phyloP scores from a whole-genome alignment of 2,329 filamentous ascomycete genomes.

The Dichotomopilus funicola region DNA sequence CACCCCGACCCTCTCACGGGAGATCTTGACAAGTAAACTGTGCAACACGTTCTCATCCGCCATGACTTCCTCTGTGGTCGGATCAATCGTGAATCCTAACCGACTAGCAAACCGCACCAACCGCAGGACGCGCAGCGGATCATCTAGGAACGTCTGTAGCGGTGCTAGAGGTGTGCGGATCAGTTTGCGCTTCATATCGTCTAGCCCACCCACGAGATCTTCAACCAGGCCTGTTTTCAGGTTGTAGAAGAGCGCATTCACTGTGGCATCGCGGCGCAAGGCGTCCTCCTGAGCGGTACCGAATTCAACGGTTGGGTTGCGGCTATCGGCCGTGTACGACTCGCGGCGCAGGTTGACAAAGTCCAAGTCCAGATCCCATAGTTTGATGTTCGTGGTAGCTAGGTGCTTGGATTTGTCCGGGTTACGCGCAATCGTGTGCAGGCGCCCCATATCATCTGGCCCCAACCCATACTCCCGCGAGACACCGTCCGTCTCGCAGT shows the following conservation, averaged over 20 bases:
- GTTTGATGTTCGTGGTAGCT: conserved; percentile 79
- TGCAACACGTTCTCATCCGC: conserved; percentile 67
- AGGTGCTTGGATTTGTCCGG: conserved; percentile 96
- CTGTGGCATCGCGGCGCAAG: conserved; percentile 78
- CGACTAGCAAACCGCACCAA: conserved; percentile 87
- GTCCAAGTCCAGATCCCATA: conserved; percentile 84
- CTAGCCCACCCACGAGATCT: conserved; percentile 74
- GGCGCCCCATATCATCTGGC: conserved; percentile 57
- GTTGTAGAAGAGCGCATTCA: conserved; percentile 96
- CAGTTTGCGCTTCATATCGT: conserved; percentile 64
- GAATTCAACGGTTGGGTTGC: conserved; percentile 89
- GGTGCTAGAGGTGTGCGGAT: conserved; percentile 85
- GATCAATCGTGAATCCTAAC: conserved; percentile 71
- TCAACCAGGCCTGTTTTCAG: conserved; percentile 72
- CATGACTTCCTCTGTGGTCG: conserved; percentile 66
- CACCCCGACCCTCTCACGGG: conserved; percentile 76
- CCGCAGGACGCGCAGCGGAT: conserved; percentile 79
- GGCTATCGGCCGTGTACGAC: conserved; percentile 79
- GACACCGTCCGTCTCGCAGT: conserved; percentile 56
- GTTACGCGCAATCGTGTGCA: conserved; percentile 87
- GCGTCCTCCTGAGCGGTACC: conserved; percentile 89
- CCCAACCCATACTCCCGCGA: conserved; percentile 54
- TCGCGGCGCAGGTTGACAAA: conserved; percentile 93
- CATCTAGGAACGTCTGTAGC: conserved; percentile 88
- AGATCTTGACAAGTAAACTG: conserved; percentile 82